Conservation (phyloP, 164 flowering plant genomes). For the grape (Vitis vinifera) region ASM3070453v1 NC_081822.1:3381501-3382000, state of each 20-base stretch:
- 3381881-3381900: slow-evolving; percentile 32
- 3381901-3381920: slow-evolving; percentile 99
- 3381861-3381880: slow-evolving; percentile 16
- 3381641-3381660: not conserved
- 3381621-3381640: not conserved
- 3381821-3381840: not conserved
- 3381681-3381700: not conserved
- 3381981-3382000: slow-evolving; percentile 63
- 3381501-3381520: too few species aligned
- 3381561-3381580: not conserved
- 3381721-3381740: too few species aligned
- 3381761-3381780: too few species aligned
- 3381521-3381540: not conserved
- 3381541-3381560: not conserved
- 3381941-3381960: slow-evolving; percentile 56
- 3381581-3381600: not conserved
- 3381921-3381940: slow-evolving; percentile 56
- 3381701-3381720: not conserved
- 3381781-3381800: too few species aligned
- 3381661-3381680: not conserved
- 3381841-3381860: slow-evolving; percentile 24
- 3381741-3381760: too few species aligned
- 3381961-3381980: slow-evolving; percentile 82
- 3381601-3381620: not conserved
- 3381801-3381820: too few species aligned